Percentiles rank a stretch among this genome's conserved stretches.
Evolutionary conservation across 768 basidiomycete genomes (phyloP).

Genomic region (Fomitopsis serialis): DNA sequence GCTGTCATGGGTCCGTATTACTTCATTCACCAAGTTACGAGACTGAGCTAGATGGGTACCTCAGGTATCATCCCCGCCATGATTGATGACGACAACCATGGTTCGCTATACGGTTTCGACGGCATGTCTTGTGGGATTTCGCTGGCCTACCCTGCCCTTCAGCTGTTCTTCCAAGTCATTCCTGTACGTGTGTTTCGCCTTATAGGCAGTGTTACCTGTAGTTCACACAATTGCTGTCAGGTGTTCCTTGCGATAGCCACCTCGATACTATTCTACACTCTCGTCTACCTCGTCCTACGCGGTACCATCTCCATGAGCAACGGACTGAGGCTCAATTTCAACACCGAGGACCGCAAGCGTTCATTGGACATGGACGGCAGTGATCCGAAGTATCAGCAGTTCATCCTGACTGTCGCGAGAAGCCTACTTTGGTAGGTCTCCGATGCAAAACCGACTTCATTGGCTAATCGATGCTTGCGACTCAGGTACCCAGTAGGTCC

Average conservation of each 20-base stretch:
- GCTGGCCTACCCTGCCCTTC: slow-evolving; percentile 31
- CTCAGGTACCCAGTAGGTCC: slow-evolving; percentile 59
- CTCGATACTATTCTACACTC: slow-evolving; percentile 51
- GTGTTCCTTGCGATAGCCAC: slow-evolving; percentile 53
- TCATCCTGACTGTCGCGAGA: slow-evolving; percentile 55
- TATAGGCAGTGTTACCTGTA: neutral
- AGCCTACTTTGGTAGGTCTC: slow-evolving; percentile 66
- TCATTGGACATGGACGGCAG: slow-evolving; percentile 13
- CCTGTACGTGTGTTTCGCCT: slow-evolving; percentile 40
- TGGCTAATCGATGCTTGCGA: neutral
- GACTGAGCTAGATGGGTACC: neutral
- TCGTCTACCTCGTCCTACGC: slow-evolving; percentile 57
- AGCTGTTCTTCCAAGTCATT: slow-evolving; percentile 52
- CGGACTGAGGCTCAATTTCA: slow-evolving; percentile 45
- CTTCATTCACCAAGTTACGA: neutral
- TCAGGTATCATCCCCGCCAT: slow-evolving; percentile 14
- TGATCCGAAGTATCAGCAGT: slow-evolving; percentile 47
- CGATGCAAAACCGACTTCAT: slow-evolving; percentile 1
- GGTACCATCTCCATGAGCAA: slow-evolving; percentile 48
- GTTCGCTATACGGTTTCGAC: slow-evolving; percentile 45
- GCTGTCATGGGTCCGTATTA: slow-evolving; percentile 40
- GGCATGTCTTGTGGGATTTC: slow-evolving; percentile 51
- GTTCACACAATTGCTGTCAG: slow-evolving; percentile 25
- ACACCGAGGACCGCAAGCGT: slow-evolving; percentile 41
- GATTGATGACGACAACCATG: slow-evolving; percentile 33